A percentile compares a stretch with the other conserved stretches of the same genome.
These are phyloP conservation scores for Geosiphon pyriformis DNA, from an alignment of 192 early-diverging fungal genomes.

Conservation along the genomic window DNA sequence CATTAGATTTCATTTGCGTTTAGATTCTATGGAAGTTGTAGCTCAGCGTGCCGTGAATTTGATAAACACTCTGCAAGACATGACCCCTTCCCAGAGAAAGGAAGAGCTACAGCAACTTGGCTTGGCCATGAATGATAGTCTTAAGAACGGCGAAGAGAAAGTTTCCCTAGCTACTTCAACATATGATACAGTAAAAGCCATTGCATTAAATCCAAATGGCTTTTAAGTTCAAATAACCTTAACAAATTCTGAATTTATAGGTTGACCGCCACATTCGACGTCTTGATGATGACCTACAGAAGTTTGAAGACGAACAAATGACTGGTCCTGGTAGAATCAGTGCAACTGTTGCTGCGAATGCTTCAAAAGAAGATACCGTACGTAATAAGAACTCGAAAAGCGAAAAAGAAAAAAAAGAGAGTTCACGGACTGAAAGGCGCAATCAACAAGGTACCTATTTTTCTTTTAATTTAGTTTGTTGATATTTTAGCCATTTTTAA, in stretches of 20 bases:
- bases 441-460: not conserved
- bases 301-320: conserved; percentile 90
- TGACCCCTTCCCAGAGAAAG: conserved; percentile 48
- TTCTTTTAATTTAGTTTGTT: not conserved
- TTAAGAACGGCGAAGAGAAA: conserved; percentile 90
- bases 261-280: conserved; percentile 85
- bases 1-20: not conserved
- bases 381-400: conserved; percentile 40
- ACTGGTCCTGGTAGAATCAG: conserved; percentile 46
- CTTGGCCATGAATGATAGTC: conserved; percentile 59
- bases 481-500: not conserved
- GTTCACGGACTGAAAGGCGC: not conserved
- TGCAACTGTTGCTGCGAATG: conserved; percentile 30
- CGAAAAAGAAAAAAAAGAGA: conserved; percentile 28
- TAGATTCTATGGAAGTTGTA: conserved; percentile 68
- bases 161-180: conserved; percentile 89
- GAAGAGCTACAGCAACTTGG: conserved; percentile 49
- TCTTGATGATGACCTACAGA: conserved; percentile 85
- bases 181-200: conserved; percentile 89
- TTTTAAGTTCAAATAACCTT: too few species aligned
- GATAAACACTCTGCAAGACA: conserved; percentile 55
- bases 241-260: conserved; percentile 29
- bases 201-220: too few species aligned
- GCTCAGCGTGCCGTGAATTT: conserved; percentile 66
- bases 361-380: conserved; percentile 25